Evolutionary conservation across 1,139 yeast genomes (phyloP), one percentile per base, ranked within the genome.

Genomic region (Ashbya aceris): DNA sequence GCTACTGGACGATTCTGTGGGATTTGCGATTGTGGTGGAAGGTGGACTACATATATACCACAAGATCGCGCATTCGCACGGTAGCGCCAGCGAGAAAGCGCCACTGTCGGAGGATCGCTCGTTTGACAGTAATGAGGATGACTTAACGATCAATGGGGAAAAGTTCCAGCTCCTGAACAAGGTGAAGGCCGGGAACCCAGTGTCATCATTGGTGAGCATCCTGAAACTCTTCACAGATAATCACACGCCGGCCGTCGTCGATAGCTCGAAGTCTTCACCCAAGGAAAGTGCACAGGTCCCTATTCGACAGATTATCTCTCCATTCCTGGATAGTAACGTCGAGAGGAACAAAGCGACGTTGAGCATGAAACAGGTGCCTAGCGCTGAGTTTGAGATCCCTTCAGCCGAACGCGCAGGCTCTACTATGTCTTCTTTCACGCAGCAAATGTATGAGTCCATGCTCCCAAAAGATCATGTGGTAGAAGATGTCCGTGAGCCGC

Each of bases 21-120:
- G 97, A 1, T 87, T 91, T 56, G 79, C 91, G 34, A 83, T 91
- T 39, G 95, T 91, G n/a, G 95, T 89, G 1, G 97, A 89, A 53
- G 98, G 98, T 0, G 73, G 79, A 8, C 76, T 89, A 36, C 89
- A 85, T 52, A 85, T 91, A 0, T 87, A 77, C 57, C 79, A 83
- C 40, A 76, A 75, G 48, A 65, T 79, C 9, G 70, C 52, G 12
- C 37, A 38, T 8, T 13, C 28, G 11, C 32, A 42, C 9, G 33
- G 20, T 45, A 43, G 10, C 37, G 39, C 4, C 7, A n/a, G 33
- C 14, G 47, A 20, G 14, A n/a, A 30, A 7, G 7, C 7, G 8
- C 23, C 35, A n/a, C 14, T 30, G 26, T 2, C 33, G 2, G 40
- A 29, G 9, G 40, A 34, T n/a, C n/a, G 37, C 27, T 11, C 36